Conservation (phyloP, 1,139 yeast genomes). For the Lodderomyces orthopsilosis region DNA sequence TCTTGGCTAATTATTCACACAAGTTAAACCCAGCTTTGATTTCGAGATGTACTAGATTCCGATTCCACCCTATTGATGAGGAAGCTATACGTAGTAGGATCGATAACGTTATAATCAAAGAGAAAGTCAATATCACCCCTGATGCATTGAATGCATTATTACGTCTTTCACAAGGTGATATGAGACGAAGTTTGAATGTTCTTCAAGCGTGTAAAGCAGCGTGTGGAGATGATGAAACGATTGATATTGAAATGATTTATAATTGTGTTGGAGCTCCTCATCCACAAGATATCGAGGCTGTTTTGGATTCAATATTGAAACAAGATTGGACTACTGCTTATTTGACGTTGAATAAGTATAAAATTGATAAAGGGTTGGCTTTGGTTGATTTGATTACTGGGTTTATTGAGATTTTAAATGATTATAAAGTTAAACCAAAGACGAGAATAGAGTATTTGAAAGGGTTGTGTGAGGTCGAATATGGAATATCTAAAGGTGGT, state of each 20-base stretch:
- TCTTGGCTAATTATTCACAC: constrained; percentile 93
- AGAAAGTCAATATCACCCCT: constrained; percentile 53
- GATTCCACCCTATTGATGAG: constrained; percentile 79
- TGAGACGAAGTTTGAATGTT: constrained; percentile 93
- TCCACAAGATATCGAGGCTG: constrained; percentile 76
- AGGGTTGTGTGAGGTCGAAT: constrained; percentile 84
- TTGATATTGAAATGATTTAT: constrained; percentile 73
- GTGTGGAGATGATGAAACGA: constrained; percentile 49
- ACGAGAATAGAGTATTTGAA: constrained; percentile 64
- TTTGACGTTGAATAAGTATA: constrained; percentile 59
- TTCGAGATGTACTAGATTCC: constrained; percentile 91
- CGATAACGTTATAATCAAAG: constrained; percentile 64
- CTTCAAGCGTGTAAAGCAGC: constrained; percentile 92
- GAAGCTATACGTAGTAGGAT: constrained; percentile 69
- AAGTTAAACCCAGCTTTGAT: constrained; percentile 91
- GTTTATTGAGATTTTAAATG: constrained; percentile 64
- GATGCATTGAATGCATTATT: constrained; percentile 69
- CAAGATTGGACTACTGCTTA: constrained; percentile 87
- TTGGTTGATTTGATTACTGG: constrained; percentile 80
- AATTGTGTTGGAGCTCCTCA: constrained; percentile 96
- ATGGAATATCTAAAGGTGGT: constrained; percentile 89
- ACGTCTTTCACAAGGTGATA: constrained; percentile 80
- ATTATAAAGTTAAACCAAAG: constrained; percentile 58
- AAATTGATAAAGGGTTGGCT: constrained; percentile 79
- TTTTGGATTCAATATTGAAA: constrained; percentile 71